These are phyloP conservation scores for Pseudogymnoascus sp. DNA, from an alignment of 2,329 filamentous ascomycete species.

Conservation along the genomic window DNA sequence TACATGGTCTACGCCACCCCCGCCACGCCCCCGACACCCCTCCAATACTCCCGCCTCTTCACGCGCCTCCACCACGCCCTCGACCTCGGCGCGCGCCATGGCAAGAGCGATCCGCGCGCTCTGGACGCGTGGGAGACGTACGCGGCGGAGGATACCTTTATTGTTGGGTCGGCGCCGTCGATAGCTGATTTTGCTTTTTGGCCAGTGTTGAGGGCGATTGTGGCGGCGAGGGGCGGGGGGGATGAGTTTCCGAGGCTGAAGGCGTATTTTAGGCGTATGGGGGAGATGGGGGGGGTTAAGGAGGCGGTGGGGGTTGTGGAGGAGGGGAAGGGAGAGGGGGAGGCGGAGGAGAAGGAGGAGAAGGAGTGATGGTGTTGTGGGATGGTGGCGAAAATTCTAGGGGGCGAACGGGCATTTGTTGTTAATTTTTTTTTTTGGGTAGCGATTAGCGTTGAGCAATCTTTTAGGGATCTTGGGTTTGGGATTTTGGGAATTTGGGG, in stretches of 20 bases:
- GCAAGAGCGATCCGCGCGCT: conserved; percentile 16
- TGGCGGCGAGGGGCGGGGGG: conserved; percentile 27
- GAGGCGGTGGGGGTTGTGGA: not conserved
- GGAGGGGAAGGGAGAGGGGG: not conserved
- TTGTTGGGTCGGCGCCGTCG: conserved; percentile 35
- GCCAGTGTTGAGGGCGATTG: conserved; percentile 44
- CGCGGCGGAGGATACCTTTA: conserved; percentile 28
- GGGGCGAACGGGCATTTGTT: not conserved
- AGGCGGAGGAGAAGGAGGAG: not conserved
- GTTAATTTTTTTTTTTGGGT: not conserved
- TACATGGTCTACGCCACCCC: conserved; percentile 41
- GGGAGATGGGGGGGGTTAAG: not conserved
- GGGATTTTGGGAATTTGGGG: not conserved
- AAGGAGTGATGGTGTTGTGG: not conserved
- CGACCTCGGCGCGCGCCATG: conserved; percentile 22
- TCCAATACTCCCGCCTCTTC: conserved; percentile 15
- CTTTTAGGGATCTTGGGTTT: not conserved
- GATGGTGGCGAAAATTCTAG: not conserved
- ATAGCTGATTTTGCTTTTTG: conserved; percentile 50
- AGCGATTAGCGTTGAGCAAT: not conserved
- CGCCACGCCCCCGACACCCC: conserved; percentile 20
- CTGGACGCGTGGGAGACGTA: conserved; percentile 22
- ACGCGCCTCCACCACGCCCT: conserved; percentile 32
- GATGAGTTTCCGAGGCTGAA: conserved; percentile 25
- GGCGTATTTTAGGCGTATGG: conserved; percentile 18